A percentile compares a stretch with the other conserved stretches of the same genome.
Conservation (phyloP, 2,329 filamentous ascomycete genomes). For the Endothia cerciana region DNA sequence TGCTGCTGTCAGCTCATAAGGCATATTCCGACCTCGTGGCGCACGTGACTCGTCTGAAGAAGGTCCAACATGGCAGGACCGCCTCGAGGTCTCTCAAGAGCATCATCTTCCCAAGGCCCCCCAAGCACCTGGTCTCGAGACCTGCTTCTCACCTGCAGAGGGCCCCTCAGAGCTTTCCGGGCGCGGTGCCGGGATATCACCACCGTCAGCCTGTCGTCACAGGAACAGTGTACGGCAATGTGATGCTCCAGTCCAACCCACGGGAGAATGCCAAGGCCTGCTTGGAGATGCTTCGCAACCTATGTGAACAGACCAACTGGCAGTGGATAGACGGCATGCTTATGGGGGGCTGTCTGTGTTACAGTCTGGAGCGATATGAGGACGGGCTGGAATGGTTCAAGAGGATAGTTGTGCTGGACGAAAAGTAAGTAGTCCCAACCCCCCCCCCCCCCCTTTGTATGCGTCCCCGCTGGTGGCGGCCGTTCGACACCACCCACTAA, state of each 20-base stretch:
- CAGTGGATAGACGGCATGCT: constrained; percentile 93
- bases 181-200: constrained; percentile 19
- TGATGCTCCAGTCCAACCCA: constrained; percentile 41
- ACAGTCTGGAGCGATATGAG: constrained; percentile 83
- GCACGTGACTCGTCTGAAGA: constrained; percentile 65
- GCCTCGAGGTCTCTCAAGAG: constrained; percentile 50
- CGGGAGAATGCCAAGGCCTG: constrained; percentile 65
- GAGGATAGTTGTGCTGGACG: constrained; percentile 60
- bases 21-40: constrained; percentile 73
- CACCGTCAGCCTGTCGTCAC: constrained; percentile 28
- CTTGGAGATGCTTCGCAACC: constrained; percentile 70
- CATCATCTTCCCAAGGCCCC: constrained; percentile 59
- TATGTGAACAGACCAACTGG: constrained; percentile 82
- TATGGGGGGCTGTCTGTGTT: constrained; percentile 87
- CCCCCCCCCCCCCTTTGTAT: background rate
- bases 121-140: constrained; percentile 39
- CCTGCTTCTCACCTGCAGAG: constrained; percentile 27
- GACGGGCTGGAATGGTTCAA: constrained; percentile 77
- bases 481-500: constrained; percentile 31
- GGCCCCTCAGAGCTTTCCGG: constrained; percentile 27
- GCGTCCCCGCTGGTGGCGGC: background rate
- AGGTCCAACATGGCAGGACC: constrained; percentile 45
- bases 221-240: constrained; percentile 31
- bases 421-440: constrained; percentile 49
- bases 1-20: constrained; percentile 70